phyloP scores from a whole-genome alignment of 2,329 filamentous ascomycete genomes.

The Epicoccum nigrum region DNA sequence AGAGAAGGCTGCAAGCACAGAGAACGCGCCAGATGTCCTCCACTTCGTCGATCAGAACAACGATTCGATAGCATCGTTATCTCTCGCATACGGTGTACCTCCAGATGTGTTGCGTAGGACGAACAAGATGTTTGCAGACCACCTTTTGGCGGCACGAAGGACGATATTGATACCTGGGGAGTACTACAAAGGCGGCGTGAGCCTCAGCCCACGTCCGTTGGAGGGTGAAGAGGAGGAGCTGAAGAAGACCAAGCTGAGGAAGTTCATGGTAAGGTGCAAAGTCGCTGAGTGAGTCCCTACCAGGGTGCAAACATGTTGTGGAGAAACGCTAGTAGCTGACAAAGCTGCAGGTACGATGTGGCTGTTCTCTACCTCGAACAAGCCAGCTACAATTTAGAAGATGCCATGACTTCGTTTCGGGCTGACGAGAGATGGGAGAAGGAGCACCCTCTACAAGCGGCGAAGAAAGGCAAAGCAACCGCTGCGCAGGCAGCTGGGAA shows the following conservation, averaged over 20 bases:
- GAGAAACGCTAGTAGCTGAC: not conserved
- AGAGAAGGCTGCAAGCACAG: constrained; percentile 41
- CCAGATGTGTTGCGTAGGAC: constrained; percentile 64
- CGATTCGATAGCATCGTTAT: constrained; percentile 72
- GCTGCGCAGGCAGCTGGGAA: constrained; percentile 30
- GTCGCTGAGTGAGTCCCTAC: constrained; percentile 69
- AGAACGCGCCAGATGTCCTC: constrained; percentile 66
- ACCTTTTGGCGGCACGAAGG: constrained; percentile 71
- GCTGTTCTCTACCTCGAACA: constrained; percentile 78
- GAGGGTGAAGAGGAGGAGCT: constrained; percentile 76
- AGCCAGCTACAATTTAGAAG: constrained; percentile 68
- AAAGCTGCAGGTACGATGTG: constrained; percentile 64
- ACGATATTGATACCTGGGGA: constrained; percentile 74
- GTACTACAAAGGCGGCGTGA: constrained; percentile 70
- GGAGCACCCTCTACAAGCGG: constrained; percentile 64
- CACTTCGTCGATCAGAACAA: constrained; percentile 75
- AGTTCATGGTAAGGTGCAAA: constrained; percentile 82
- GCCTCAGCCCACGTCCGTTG: constrained; percentile 72
- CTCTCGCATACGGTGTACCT: constrained; percentile 74
- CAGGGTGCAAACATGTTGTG: not conserved
- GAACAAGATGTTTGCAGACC: constrained; percentile 75
- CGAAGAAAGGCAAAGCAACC: constrained; percentile 53
- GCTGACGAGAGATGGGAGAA: constrained; percentile 79
- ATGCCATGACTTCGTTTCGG: constrained; percentile 67
- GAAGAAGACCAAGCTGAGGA: constrained; percentile 71